Evolutionary conservation across 805 yeast species (phyloP), one percentile per base, ranked within the genome.

Genomic region (Blastobotrys peoriensis): DNA sequence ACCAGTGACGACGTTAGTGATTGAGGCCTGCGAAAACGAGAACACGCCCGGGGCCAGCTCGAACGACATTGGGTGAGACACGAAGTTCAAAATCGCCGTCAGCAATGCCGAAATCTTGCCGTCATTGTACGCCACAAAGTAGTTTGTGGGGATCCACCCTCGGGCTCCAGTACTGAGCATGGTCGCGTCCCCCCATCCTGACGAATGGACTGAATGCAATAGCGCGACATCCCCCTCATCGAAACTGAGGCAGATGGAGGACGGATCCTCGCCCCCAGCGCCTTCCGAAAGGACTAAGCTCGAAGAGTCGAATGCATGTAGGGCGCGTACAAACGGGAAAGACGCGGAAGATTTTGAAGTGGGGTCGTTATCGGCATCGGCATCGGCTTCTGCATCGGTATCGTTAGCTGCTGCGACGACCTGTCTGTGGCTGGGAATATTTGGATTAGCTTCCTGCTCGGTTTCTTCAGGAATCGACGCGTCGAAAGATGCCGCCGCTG

Each of bases 171-270:
- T 50, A 20, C 56, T 45, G 17, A 66, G 58, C 34, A 63, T 48
- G 3, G 71, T 63, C 6, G 68, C 71, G 44, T 68, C 71, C 20
- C 66, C 69, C 73, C 73, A 68, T 40, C 73, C 73, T 3, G 68
- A 57, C n/a, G 60, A 41, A 46, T 68, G 71, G n/a, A 63, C 53
- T 15, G 62, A 54, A 47, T 67, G 70, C 22, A 67, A 55, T 36
- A 61, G 52, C 5, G 63, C 62, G 23, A 67, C 50, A 40, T 68
- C 72, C 17, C 62, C 59, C 30, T 58, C 60, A 13, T 50, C 54
- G 48, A 68, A 66, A 19, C 62, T 50, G 22, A 66, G 55, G 46
- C 69, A 65, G 3, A 57, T 56, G 20, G 59, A 49, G 23, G 58
- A 42, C 13, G 62, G 62, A 44, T 63, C 65, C 13, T 60, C 56